Percentiles rank a stretch among this genome's conserved stretches.
Evolutionary conservation across 495 filamentous ascomycete species (phyloP).

Genomic region (Extremus antarcticus): DNA sequence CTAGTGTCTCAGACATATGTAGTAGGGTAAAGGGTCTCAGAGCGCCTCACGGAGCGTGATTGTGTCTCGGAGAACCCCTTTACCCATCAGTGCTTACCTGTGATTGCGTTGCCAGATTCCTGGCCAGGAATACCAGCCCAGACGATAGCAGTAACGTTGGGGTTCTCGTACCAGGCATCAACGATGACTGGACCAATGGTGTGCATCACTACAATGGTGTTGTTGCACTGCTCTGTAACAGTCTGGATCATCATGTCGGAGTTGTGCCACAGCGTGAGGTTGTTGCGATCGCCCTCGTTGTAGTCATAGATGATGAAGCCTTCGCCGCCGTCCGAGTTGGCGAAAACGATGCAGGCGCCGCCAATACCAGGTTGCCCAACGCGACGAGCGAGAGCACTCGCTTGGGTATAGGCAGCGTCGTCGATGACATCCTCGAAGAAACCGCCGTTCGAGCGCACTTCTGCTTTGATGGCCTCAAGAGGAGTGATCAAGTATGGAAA

Average conservation of each 20-base stretch:
- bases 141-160: constrained; percentile 88
- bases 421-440: constrained; percentile 64
- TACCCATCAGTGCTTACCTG: too few relatives aligned
- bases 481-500: constrained; percentile 90
- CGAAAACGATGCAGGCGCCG: constrained; percentile 69
- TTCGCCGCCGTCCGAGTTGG: constrained; percentile 79
- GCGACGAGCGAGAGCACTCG: constrained; percentile 51
- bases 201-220: constrained; percentile 90
- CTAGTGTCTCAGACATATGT: too few relatives aligned
- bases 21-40: too few relatives aligned
- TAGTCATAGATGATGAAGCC: constrained; percentile 74
- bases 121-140: constrained; percentile 92
- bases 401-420: constrained; percentile 55
- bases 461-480: constrained; percentile 69
- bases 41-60: too few relatives aligned
- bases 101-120: constrained; percentile 82
- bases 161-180: constrained; percentile 63
- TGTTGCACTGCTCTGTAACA: constrained; percentile 66
- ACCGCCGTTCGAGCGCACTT: constrained; percentile 49
- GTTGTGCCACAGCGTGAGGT: constrained; percentile 79
- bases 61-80: too few relatives aligned
- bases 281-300: constrained; percentile 84
- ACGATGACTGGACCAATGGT: constrained; percentile 71
- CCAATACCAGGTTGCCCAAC: constrained; percentile 33
- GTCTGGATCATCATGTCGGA: constrained; percentile 70